phyloP scores from a whole-genome alignment of 2,329 filamentous ascomycete genomes.

The Diaporthe sp. region DNA sequence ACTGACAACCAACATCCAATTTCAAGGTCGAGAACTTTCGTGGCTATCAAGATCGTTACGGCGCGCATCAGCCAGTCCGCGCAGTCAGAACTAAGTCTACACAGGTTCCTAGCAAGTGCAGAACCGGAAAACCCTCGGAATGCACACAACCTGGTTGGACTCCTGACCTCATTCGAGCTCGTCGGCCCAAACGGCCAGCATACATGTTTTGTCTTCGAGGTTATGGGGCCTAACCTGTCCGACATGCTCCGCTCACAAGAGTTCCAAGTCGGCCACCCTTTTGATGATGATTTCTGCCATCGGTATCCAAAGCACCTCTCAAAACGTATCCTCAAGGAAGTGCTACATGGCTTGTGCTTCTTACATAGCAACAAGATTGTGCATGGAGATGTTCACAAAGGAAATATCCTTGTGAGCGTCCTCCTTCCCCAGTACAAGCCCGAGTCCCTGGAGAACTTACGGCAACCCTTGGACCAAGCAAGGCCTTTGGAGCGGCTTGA shows the following conservation, averaged over 20 bases:
- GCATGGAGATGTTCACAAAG: slow-evolving; percentile 31
- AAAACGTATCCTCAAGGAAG: slow-evolving; percentile 12
- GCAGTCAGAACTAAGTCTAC: slow-evolving; percentile 8
- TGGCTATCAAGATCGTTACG: slow-evolving; percentile 27
- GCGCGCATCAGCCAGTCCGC: not conserved
- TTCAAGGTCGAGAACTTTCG: slow-evolving; percentile 10
- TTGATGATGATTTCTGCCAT: slow-evolving; percentile 15
- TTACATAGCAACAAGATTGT: slow-evolving; percentile 23
- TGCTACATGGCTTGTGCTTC: slow-evolving; percentile 3
- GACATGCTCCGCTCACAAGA: slow-evolving; percentile 37
- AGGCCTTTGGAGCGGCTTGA: slow-evolving; percentile 26
- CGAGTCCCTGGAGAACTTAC: not conserved
- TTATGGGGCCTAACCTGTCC: slow-evolving; percentile 42
- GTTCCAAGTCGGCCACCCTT: not conserved
- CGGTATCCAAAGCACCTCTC: slow-evolving; percentile 4
- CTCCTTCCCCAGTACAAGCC: not conserved
- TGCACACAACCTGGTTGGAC: not conserved
- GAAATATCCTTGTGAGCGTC: slow-evolving; percentile 20
- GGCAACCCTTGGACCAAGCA: not conserved
- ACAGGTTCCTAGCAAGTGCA: not conserved
- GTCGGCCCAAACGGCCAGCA: slow-evolving; percentile 46
- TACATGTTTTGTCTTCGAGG: slow-evolving; percentile 44
- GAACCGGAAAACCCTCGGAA: not conserved
- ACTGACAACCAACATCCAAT: not conserved
- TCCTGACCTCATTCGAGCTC: slow-evolving; percentile 42